Evolutionary conservation across 2,329 filamentous ascomycete genomes (phyloP), one percentile per base, ranked within the genome.

Genomic region (Talaromyces marneffei): DNA sequence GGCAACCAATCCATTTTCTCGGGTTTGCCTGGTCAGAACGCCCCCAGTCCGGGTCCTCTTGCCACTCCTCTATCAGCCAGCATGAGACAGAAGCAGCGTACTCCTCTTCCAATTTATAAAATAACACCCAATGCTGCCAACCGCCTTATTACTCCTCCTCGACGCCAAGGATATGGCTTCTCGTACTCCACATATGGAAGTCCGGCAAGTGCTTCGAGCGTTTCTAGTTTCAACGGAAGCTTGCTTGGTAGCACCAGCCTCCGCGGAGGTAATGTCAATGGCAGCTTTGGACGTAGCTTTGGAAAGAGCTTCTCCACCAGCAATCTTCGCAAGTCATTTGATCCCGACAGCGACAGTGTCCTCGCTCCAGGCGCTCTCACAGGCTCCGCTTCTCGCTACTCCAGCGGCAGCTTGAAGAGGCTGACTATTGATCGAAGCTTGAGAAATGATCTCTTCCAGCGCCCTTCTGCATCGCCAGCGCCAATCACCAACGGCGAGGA

Each of bases 141-240:
- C 23, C 88, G 92, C 53, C 87, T 92, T 61, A 84, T 87, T 31
- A 96, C 92, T 0, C 92, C 92, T 0, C 90, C 92, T 67, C 93
- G 91, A 77, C 85, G 89, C 60, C 78, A 77, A 60, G 91, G 91
- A 4, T 97, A 91, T 71, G 93, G 93, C 2, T 96, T 97, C 73
- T 92, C 89, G 1, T 97, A 97, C 76, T 96, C 92, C 65, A 92
- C 88, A 2, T 96, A 96, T 68, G 91, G 91, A 48, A 92, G 89
- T 1, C 92, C 93, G 5, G 86, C 88, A 4, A 82, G 87, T 70
- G 82, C 80, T 39, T 80, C 84, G 46, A 91, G 87, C 73, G 89
- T 89, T 6, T 89, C 90, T 4, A 86, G 85, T 39, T 77, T 89
- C 57, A 84, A 85, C 25, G 85, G 85, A 70, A 92, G 87, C 70